Evolutionary conservation across 2,329 filamentous ascomycete genomes (phyloP).

Genomic region (Calonectria hawksworthii): DNA sequence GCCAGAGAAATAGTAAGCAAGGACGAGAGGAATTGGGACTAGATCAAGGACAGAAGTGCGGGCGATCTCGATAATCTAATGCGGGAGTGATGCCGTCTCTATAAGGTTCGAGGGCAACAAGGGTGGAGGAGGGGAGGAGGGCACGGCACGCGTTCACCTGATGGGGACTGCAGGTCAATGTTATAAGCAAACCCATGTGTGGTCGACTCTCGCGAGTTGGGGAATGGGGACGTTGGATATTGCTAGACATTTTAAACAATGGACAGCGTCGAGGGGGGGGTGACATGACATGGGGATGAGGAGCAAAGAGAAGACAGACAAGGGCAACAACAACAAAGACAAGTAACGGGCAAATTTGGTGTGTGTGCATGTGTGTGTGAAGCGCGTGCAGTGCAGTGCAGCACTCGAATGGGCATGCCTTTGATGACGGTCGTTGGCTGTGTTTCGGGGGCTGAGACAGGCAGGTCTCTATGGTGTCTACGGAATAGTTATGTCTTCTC

Average conservation of each 20-base stretch:
- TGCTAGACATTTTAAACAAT: constrained; percentile 28
- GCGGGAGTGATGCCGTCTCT: constrained; percentile 40
- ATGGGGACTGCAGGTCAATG: constrained; percentile 16
- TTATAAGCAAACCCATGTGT: constrained; percentile 29
- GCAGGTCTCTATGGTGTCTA: constrained; percentile 23
- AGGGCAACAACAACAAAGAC: constrained; percentile 25
- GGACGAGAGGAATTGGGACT: constrained; percentile 22
- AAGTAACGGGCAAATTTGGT: constrained; percentile 26
- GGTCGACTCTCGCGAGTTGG: not conserved
- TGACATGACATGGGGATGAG: not conserved
- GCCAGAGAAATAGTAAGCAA: not conserved
- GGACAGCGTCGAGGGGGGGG: not conserved
- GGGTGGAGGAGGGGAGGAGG: constrained; percentile 7
- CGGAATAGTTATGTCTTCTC: constrained; percentile 13
- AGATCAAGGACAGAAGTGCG: constrained; percentile 19
- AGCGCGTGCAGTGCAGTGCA: not conserved
- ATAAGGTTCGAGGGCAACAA: constrained; percentile 39
- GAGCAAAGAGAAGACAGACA: constrained; percentile 18
- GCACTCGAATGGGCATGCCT: constrained; percentile 35
- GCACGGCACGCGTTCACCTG: constrained; percentile 12
- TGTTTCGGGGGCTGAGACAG: constrained; percentile 52
- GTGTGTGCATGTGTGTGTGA: constrained; percentile 18
- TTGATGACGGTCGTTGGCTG: constrained; percentile 46
- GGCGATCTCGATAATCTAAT: constrained; percentile 44
- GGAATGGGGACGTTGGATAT: constrained; percentile 4